A percentile compares a stretch with the other conserved stretches of the same genome.
Evolutionary conservation across 169 alveolate genomes (phyloP).

Genomic region (Perkinsus marinus): DNA sequence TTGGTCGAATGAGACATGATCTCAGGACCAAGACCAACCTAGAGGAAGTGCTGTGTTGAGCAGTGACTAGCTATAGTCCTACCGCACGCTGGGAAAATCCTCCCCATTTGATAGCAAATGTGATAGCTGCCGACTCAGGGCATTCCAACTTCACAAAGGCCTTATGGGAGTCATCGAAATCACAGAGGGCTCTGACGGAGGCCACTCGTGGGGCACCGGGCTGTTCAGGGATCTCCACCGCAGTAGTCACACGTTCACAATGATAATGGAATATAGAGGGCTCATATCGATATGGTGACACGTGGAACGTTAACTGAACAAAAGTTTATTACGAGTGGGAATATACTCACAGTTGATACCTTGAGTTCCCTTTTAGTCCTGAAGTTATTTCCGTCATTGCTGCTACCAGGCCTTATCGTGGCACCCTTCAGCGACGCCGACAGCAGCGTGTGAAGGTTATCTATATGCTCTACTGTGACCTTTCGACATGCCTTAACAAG

Average conservation of each 20-base stretch:
- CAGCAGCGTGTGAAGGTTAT: not conserved
- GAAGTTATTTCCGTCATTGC: not conserved
- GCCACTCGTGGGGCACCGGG: not conserved
- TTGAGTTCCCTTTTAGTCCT: not conserved
- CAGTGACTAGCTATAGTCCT: not conserved
- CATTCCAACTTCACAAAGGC: not conserved
- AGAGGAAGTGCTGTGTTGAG: not conserved
- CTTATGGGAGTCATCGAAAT: not conserved
- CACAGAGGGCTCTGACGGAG: not conserved
- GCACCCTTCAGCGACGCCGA: not conserved
- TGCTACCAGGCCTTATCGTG: not conserved
- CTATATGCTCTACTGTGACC: not conserved
- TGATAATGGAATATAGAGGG: not conserved
- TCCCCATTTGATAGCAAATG: not conserved
- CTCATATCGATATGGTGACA: not conserved
- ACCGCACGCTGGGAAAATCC: not conserved
- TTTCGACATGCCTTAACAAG: not conserved
- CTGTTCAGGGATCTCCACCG: not conserved
- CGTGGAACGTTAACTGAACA: not conserved
- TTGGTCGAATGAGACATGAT: not conserved
- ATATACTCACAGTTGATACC: not conserved
- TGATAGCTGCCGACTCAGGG: not conserved
- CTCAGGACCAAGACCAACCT: not conserved
- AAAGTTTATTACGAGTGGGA: not conserved
- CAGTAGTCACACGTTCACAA: not conserved